Conservation (phyloP, 202 grass and related monocot species). For the Schoenoplectus tabernaemontani region DNA sequence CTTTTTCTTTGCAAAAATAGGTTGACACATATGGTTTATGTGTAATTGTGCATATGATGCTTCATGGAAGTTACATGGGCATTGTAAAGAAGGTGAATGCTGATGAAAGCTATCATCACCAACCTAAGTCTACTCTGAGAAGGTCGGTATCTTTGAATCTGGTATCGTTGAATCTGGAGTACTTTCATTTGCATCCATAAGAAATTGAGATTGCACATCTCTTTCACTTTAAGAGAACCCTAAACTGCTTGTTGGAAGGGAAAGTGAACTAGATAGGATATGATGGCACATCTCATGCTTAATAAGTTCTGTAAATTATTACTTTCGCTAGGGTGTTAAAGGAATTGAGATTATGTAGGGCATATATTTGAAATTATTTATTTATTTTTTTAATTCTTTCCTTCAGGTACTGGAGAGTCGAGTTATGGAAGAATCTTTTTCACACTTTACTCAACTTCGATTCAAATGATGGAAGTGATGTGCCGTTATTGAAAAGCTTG, state of each 20-base stretch:
- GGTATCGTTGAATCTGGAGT: not conserved
- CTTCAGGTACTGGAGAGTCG: constrained; percentile 76
- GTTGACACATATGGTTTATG: constrained; percentile 71
- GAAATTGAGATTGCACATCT: no score
- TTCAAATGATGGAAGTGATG: constrained; percentile 52
- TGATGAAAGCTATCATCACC: constrained; percentile 47
- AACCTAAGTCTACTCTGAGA: constrained; percentile 54
- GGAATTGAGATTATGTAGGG: not conserved
- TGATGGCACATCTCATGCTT: not conserved
- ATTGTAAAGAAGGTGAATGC: constrained; percentile 37
- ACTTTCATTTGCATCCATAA: not conserved
- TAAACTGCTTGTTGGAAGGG: not conserved
- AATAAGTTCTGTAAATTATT: not conserved
- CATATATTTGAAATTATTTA: not conserved
- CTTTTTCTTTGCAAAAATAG: constrained; percentile 24
- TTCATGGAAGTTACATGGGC: constrained; percentile 51
- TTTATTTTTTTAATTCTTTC: not conserved
- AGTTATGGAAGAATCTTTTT: constrained; percentile 69
- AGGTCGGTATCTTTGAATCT: constrained; percentile 28
- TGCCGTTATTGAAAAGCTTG: constrained; percentile 36
- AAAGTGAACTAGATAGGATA: not conserved
- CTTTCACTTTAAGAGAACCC: no score
- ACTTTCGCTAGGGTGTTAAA: not conserved
- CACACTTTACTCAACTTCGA: constrained; percentile 51
- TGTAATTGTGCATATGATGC: constrained; percentile 85